Conservation (phyloP, 2,329 filamentous ascomycete genomes). For the Venturia aucupariae region DNA sequence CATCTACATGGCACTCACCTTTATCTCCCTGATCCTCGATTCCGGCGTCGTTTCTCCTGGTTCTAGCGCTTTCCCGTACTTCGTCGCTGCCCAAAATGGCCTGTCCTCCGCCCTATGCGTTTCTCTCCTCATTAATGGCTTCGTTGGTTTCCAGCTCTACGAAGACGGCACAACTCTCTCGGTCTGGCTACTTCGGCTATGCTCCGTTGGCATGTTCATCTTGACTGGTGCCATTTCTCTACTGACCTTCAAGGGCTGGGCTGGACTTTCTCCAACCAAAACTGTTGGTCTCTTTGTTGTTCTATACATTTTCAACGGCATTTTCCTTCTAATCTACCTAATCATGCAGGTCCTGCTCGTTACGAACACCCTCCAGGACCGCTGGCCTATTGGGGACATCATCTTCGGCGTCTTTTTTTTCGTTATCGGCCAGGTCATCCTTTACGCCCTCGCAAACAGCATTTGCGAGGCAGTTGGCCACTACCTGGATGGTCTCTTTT, state of each 20-base stretch:
- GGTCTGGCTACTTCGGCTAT: slow-evolving; percentile 80
- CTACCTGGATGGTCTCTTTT: slow-evolving; percentile 90
- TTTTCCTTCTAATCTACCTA: slow-evolving; percentile 78
- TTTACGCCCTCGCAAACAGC: slow-evolving; percentile 79
- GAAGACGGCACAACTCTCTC: slow-evolving; percentile 92
- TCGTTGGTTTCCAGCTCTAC: slow-evolving; percentile 96
- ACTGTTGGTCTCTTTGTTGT: slow-evolving; percentile 87
- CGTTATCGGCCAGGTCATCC: slow-evolving; percentile 78
- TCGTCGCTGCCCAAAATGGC: slow-evolving; percentile 78
- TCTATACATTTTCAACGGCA: slow-evolving; percentile 80
- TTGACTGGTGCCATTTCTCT: slow-evolving; percentile 82
- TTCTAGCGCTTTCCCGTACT: slow-evolving; percentile 76
- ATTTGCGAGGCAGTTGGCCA: slow-evolving; percentile 82
- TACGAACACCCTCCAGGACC: slow-evolving; percentile 79
- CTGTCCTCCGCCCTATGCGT: slow-evolving; percentile 78
- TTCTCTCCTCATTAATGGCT: slow-evolving; percentile 89
- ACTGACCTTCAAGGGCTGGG: slow-evolving; percentile 88
- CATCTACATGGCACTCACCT: slow-evolving; percentile 83
- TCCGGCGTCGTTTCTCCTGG: slow-evolving; percentile 84
- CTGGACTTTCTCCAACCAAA: slow-evolving; percentile 72
- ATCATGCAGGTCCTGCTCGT: slow-evolving; percentile 84
- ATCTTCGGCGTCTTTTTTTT: slow-evolving; percentile 86
- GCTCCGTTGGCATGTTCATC: slow-evolving; percentile 71
- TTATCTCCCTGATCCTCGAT: slow-evolving; percentile 82
- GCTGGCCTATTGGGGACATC: slow-evolving; percentile 92